Evolutionary conservation across 345 rosid genomes (phyloP), one percentile per base, ranked within the genome.

Genomic region (Melaleuca alternifolia): DNA sequence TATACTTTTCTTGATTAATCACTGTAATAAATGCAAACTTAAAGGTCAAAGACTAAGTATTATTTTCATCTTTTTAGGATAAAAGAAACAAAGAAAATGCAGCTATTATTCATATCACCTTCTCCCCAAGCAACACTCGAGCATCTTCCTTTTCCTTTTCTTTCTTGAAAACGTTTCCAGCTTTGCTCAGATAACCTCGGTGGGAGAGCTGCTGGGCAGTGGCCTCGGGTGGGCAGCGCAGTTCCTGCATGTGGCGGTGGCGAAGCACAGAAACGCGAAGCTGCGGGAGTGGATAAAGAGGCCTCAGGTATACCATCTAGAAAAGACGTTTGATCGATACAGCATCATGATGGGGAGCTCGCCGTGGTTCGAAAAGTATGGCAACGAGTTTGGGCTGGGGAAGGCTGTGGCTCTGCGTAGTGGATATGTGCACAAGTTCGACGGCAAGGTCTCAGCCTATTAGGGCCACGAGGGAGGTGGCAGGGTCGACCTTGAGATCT

Each of bases 291-390:
- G 98, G 98, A 14, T 91, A 77, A 86, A 89, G 84, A 90, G 89
- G 5, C 99, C 93, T 2, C 54, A 11, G 3, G 37, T 96, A 41
- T 93, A 91, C 89, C 90, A 90, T 10, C 54, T 94, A 2, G 93
- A 54, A 12, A 87, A 85, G 83, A 26, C 87, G 83, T 95, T 95
- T 59, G 95, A 93, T 85, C 95, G 93, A 1, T 10, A 84, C 53
- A 94, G 93, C 37, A 86, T 96, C 87, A 90, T 94, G 97, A 91
- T 96, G 91, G 99, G 96, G 84, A 94, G 99, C 87, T 96, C 97
- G 0, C 96, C 95, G 1, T 89, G 99, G 87, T 96, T 96, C 87
- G 77, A 96, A 86, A 94, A 89, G 91, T 94, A 95, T 2, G 95
- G 97, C 28, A 88, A 84, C 62, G 93, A 95, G 82, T 96, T 96